These are phyloP conservation scores for Suillus ampliporus DNA, from an alignment of 768 basidiomycete species.

Conservation along the genomic window DNA sequence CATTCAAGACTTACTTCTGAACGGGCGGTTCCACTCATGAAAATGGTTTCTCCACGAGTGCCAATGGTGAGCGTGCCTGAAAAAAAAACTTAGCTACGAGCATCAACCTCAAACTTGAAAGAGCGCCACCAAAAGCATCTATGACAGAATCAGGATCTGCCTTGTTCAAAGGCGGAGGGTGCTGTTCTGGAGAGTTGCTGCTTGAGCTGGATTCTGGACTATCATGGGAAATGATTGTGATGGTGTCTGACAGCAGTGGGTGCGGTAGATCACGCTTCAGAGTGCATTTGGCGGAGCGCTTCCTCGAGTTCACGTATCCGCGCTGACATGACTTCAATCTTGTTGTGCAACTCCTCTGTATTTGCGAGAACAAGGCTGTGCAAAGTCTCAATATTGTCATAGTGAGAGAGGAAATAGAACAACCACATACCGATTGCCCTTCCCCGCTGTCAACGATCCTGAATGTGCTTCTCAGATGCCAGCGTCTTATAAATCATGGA, in stretches of 20 bases:
- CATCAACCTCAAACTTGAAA: background rate
- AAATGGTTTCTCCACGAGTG: constrained; percentile 57
- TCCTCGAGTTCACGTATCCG: constrained; percentile 69
- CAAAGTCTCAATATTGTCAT: background rate
- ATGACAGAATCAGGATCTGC: constrained; percentile 50
- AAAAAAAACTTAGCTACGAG: constrained; percentile 7
- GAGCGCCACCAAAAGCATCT: constrained; percentile 52
- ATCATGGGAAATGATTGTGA: constrained; percentile 33
- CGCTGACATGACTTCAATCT: constrained; percentile 57
- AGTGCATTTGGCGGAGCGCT: constrained; percentile 56
- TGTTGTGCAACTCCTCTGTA: constrained; percentile 73
- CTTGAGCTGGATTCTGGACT: constrained; percentile 23
- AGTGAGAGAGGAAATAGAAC: background rate
- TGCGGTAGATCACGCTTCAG: constrained; percentile 52
- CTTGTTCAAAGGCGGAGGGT: constrained; percentile 14
- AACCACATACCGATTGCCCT: constrained; percentile 55
- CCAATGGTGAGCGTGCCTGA: constrained; percentile 64
- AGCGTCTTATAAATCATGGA: constrained; percentile 15
- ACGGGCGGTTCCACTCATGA: constrained; percentile 69
- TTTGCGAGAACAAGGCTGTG: constrained; percentile 65
- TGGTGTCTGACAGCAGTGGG: constrained; percentile 45
- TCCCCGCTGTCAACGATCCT: constrained; percentile 64
- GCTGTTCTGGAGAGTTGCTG: constrained; percentile 15
- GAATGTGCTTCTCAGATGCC: background rate
- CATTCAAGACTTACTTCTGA: constrained; percentile 56